Evolutionary conservation across 2,329 filamentous ascomycete genomes (phyloP).

Genomic region (Exophiala bonariae): DNA sequence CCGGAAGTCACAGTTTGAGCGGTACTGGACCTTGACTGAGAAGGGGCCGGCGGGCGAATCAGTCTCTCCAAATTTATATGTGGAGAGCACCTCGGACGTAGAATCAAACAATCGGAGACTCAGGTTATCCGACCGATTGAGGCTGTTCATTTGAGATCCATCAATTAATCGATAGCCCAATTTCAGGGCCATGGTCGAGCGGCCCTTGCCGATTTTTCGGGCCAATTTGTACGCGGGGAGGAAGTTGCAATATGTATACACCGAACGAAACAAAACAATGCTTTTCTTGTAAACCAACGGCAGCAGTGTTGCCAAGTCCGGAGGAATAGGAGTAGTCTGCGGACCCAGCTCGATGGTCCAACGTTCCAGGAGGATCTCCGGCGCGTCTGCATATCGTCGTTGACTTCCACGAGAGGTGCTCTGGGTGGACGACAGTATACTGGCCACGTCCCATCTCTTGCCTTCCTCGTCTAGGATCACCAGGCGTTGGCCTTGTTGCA

Average conservation of each 20-base stretch:
- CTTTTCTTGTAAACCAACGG: slow-evolving; percentile 96
- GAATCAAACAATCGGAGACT: slow-evolving; percentile 68
- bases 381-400: slow-evolving; percentile 44
- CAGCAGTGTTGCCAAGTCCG: slow-evolving; percentile 60
- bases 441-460: slow-evolving; percentile 88
- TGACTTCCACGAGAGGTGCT: slow-evolving; percentile 26
- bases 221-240: slow-evolving; percentile 85
- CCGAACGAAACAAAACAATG: slow-evolving; percentile 87
- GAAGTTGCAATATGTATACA: slow-evolving; percentile 79
- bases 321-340: slow-evolving; percentile 41
- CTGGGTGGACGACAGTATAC: slow-evolving; percentile 63
- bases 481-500: slow-evolving; percentile 82
- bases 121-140: slow-evolving; percentile 66
- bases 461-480: slow-evolving; percentile 86
- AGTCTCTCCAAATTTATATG: slow-evolving; percentile 78
- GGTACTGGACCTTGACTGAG: slow-evolving; percentile 77
- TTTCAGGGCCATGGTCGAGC: slow-evolving; percentile 62
- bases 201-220: slow-evolving; percentile 70
- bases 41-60: slow-evolving; percentile 85
- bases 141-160: slow-evolving; percentile 51
- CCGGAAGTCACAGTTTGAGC: slow-evolving; percentile 85
- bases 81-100: slow-evolving; percentile 65
- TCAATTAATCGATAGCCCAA: slow-evolving; percentile 78
- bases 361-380: slow-evolving; percentile 82
- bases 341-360: slow-evolving; percentile 84